A percentile compares a stretch with the other conserved stretches of the same genome.
These are phyloP conservation scores for Alternaria panax DNA, from an alignment of 2,329 filamentous ascomycete species.

Conservation along the genomic window DNA sequence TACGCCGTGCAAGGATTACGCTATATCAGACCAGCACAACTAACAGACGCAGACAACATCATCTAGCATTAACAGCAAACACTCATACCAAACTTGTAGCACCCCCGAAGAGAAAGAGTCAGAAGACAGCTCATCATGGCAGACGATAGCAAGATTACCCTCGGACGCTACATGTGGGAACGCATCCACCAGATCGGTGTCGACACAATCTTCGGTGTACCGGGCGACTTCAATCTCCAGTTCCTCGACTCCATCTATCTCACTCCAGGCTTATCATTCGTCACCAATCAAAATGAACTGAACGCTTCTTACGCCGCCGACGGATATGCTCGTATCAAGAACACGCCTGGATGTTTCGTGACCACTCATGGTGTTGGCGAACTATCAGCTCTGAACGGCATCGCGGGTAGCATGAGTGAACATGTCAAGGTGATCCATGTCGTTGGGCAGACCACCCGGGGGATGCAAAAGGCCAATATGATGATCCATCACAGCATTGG, in stretches of 20 bases:
- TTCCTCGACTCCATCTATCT: slow-evolving; percentile 55
- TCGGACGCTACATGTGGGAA: slow-evolving; percentile 54
- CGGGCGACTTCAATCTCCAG: slow-evolving; percentile 57
- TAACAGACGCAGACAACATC: neutral
- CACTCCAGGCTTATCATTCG: slow-evolving; percentile 52
- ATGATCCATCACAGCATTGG: slow-evolving; percentile 58
- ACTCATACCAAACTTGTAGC: neutral
- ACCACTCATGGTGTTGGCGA: slow-evolving; percentile 69
- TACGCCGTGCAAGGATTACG: neutral
- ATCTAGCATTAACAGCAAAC: neutral
- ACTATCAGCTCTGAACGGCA: slow-evolving; percentile 55
- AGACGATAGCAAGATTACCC: slow-evolving; percentile 42
- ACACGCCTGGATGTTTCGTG: slow-evolving; percentile 58
- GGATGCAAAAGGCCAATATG: slow-evolving; percentile 53
- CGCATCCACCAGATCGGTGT: slow-evolving; percentile 53
- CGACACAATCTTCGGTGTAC: slow-evolving; percentile 53
- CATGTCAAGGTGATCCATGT: slow-evolving; percentile 56
- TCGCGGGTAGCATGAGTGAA: slow-evolving; percentile 55
- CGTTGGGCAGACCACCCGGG: slow-evolving; percentile 54
- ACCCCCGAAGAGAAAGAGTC: neutral
- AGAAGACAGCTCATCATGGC: slow-evolving; percentile 3
- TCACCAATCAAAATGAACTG: slow-evolving; percentile 66
- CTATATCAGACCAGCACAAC: neutral
- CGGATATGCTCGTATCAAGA: slow-evolving; percentile 64
- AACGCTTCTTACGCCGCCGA: slow-evolving; percentile 66